Conservation (phyloP, 805 yeast genomes). For the Lachancea dasiensis region DNA sequence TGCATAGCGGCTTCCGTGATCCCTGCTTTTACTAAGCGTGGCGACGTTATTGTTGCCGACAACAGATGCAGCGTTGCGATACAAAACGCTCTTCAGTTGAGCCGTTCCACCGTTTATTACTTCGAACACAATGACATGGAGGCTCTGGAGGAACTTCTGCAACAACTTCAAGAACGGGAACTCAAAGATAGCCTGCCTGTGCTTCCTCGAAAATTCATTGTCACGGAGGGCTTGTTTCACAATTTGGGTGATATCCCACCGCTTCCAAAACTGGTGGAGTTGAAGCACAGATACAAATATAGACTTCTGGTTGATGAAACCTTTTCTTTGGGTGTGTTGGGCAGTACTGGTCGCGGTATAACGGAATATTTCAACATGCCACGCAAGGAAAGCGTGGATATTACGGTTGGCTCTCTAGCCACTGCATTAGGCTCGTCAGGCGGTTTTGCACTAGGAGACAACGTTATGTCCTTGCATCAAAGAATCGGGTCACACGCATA, state of each 20-base stretch:
- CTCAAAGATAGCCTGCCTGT: slow-evolving; percentile 54
- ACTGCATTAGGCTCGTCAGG: slow-evolving; percentile 79
- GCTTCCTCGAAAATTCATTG: slow-evolving; percentile 80
- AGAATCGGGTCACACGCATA: slow-evolving; percentile 85
- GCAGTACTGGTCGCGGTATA: slow-evolving; percentile 79
- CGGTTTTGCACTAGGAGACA: slow-evolving; percentile 86
- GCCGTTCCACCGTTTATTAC: slow-evolving; percentile 71
- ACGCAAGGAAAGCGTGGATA: slow-evolving; percentile 62
- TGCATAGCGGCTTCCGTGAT: slow-evolving; percentile 81
- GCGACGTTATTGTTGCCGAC: slow-evolving; percentile 88
- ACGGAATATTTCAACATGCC: slow-evolving; percentile 66
- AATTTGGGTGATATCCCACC: slow-evolving; percentile 76
- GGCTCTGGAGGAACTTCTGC: slow-evolving; percentile 65
- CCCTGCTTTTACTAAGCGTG: slow-evolving; percentile 92
- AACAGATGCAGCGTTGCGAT: slow-evolving; percentile 65
- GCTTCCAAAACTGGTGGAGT: slow-evolving; percentile 58
- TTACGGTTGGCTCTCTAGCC: slow-evolving; percentile 85
- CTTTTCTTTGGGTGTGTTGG: slow-evolving; percentile 79
- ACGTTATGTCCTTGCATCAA: slow-evolving; percentile 84
- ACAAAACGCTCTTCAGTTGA: slow-evolving; percentile 82
- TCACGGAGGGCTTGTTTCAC: slow-evolving; percentile 86
- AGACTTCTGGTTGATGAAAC: slow-evolving; percentile 86
- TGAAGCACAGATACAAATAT: slow-evolving; percentile 78
- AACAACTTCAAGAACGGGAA: slow-evolving; percentile 53
- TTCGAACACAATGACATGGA: slow-evolving; percentile 85